These are phyloP conservation scores for Auriscalpium vulgare DNA, from an alignment of 768 basidiomycete genomes.

Conservation along the genomic window DNA sequence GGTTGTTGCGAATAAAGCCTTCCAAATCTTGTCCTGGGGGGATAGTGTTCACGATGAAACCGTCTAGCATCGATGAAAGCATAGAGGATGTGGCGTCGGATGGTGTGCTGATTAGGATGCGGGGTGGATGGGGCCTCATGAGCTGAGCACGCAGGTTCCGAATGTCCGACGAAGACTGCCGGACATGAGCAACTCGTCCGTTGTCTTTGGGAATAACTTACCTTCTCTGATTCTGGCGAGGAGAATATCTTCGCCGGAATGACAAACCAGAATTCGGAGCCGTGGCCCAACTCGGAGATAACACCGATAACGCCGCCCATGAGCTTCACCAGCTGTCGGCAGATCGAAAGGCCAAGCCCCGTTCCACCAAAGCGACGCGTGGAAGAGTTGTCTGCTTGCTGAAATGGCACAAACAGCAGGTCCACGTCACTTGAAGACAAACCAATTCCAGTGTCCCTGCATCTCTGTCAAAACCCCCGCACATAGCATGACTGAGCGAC, in stretches of 20 bases:
- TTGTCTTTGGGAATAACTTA: slow-evolving; percentile 15
- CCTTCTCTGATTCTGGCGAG: slow-evolving; percentile 51
- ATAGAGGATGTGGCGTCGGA: slow-evolving; percentile 52
- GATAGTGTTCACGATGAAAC: slow-evolving; percentile 40
- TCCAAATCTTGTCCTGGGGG: slow-evolving; percentile 40
- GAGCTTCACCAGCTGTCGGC: slow-evolving; percentile 65
- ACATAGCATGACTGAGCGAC: not conserved
- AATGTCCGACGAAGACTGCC: slow-evolving; percentile 40
- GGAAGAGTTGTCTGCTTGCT: slow-evolving; percentile 73
- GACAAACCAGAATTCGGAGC: slow-evolving; percentile 69
- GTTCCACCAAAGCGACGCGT: slow-evolving; percentile 73
- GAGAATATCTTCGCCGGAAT: slow-evolving; percentile 56
- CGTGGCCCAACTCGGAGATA: slow-evolving; percentile 51
- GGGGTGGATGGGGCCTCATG: slow-evolving; percentile 37
- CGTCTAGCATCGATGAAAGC: slow-evolving; percentile 47
- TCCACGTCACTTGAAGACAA: slow-evolving; percentile 59
- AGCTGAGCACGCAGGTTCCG: slow-evolving; percentile 39
- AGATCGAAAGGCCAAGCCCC: slow-evolving; percentile 70
- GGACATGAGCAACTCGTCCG: no score
- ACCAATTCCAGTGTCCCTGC: slow-evolving; percentile 67
- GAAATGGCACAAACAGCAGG: slow-evolving; percentile 64
- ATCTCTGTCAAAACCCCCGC: not conserved
- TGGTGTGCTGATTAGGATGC: slow-evolving; percentile 48
- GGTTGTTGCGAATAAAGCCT: slow-evolving; percentile 28
- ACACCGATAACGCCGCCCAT: slow-evolving; percentile 72